Evolutionary conservation across 768 basidiomycete genomes (phyloP), one percentile per base, ranked within the genome.

Genomic region (Cystofilobasidium macerans): DNA sequence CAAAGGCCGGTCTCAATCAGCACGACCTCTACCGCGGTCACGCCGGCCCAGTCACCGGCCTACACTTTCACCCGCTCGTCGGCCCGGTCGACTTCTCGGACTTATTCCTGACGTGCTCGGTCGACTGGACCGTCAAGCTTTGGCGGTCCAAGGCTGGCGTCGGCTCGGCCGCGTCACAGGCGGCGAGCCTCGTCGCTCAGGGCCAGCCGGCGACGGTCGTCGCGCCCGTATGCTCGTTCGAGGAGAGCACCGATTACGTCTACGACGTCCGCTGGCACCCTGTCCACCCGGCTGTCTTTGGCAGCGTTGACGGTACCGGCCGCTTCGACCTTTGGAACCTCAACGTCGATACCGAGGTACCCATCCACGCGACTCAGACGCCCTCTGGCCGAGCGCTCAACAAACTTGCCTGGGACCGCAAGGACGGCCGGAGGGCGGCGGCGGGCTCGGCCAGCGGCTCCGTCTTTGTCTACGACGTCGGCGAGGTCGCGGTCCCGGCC

Each of bases 181-280:
- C 51, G 28, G 26, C 86, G 9, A 64, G 69, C 18, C 42, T 57
- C 12, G 65, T 56, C 45, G 69, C 70, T 54, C n/a, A 68, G 2
- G 61, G 51, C n/a, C 51, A 42, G 72, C 78, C 0, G 78, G 79
- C 22, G 70, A 70, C 38, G 13, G 63, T 35, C 22, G 80, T 93
- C n/a, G 53, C 82, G 0, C 89, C 94, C 3, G 71, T 98, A 28
- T 87, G 93, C 74, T 91, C 89, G 45, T 98, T 99, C 72, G 94
- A 99, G 70, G 94, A 97, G 76, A 89, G 92, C 16, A 91, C 93
- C 73, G 95, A 99, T 75, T 97, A 98, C 74, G 94, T 99, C 13
- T 98, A 95, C 77, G 95, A 97, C 78, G 93, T 90, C 54, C 89
- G 87, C 75, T 99, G 95, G 95, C 95, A 99, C 75, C 92, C 94